Evolutionary conservation across 1,284 basidiomycete species (phyloP), one percentile per base, ranked within the genome.

Genomic region (Trametes versicolor): DNA sequence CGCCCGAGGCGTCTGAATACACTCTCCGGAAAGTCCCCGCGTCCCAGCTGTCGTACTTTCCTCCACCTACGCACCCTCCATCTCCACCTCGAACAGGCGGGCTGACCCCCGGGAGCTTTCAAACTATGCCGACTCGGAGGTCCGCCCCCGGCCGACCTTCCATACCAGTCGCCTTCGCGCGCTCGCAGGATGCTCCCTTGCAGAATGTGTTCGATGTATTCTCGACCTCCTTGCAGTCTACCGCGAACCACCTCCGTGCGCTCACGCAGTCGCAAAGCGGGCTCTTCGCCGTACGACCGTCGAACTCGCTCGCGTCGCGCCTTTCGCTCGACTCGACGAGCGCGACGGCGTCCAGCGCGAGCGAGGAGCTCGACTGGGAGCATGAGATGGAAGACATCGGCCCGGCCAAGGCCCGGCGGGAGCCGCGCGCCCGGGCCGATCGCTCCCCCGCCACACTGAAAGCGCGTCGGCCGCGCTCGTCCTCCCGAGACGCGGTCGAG

Each of bases 21-120:
- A 76, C 72, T 7, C 70, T 76, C 27, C 70, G 73, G 12, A 72
- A 75, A 23, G 67, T 77, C 0, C 75, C 76, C 48, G 73, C 68
- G 0, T 76, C 76, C 0, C 74, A 73, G 48, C 63, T 76, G 2
- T 73, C 74, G 2, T 77, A 72, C 66, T 77, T 77, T 58, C 76
- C 75, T 0, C 73, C 73, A 4, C 65, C 73, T 1, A 67, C 68
- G 7, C 67, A 60, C 15, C 43, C 70, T 32, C 41, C 47, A 29
- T 56, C 53, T 5, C 41, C 65, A n/a, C 34, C 45, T 29, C 48
- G 53, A n/a, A 32, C 65, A 21, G 36, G 62, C 9, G 48, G 51
- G n/a, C 7, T 15, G 49, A 34, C 41, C 37, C 19, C 32, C 48
- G 27, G 49, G 10, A 29, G 57, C 23, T 45, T 64, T 3, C 63